Evolutionary conservation across 768 basidiomycete genomes (phyloP), one percentile per base, ranked within the genome.

Genomic region (Leccinellum albellum): DNA sequence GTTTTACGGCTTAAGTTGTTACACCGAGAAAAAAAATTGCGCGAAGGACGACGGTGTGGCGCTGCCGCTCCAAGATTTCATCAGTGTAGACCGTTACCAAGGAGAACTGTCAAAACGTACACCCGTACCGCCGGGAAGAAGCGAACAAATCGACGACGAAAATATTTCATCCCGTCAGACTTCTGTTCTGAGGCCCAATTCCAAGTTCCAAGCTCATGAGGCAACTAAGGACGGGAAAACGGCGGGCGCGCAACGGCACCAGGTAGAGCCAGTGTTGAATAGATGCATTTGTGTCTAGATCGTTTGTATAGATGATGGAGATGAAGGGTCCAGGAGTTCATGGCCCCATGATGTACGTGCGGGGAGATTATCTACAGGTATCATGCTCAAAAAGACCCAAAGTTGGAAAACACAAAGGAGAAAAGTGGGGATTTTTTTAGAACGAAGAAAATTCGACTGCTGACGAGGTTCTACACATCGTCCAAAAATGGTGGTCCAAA

Each of bases 361-460:
- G 60, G 51, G 31, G 54, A 29, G 10, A 31, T 7, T 64, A 66
- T 63, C 37, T 66, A 64, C 64, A 63, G 7, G 63, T 35, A 37
- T n/a, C 10, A 40, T 60, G 64, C 37, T 61, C 50, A 23, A 62
- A 15, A 37, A 48, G 50, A n/a, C 40, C 51, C 54, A 44, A n/a
- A n/a, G n/a, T n/a, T n/a, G n/a, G n/a, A n/a, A 61, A 54, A 33
- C 37, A 26, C 51, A 55, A 47, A 37, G 44, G 24, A 50, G 12
- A 54, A 13, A 51, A 51, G 23, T 3, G 23, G 15, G 4, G 23
- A 40, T 26, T 15, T 40, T 20, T 12, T 40, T 28, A 37, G 53
- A 62, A 62, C 6, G 44, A 49, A 53, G 50, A 64, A 62, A 14
- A 12, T 42, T 47, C 26, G 52, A 54, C 26, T 40, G 48, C 14